Evolutionary conservation across 2,329 filamentous ascomycete genomes (phyloP), one percentile per base, ranked within the genome.

Genomic region (Paraphoma sp.): DNA sequence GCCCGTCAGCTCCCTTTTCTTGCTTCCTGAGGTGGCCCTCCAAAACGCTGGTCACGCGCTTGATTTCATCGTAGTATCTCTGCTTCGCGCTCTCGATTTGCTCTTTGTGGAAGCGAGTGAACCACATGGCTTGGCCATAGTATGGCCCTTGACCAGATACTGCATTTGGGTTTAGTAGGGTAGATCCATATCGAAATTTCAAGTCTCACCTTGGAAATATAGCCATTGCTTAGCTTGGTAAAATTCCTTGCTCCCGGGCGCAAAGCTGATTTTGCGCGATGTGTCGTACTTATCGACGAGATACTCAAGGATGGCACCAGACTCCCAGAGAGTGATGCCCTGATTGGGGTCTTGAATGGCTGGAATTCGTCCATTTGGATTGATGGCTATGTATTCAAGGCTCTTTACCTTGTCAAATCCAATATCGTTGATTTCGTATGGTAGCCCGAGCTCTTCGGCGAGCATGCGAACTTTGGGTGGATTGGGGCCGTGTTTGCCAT

Each of bases 1-100:
- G 69, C n/a, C 66, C 69, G 48, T 65, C 68, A 2, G 31, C 54
- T 1, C 56, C 62, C 47, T 62, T 57, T 6, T 59, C 58, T 52
- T 71, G 62, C 46, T 53, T 62, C 43, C 69, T 65, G 4, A 84
- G 68, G 48, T 76, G 71, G 2, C 53, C 61, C 7, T 85, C 79
- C 23, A 86, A 57, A 2, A 85, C 82, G 1, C 71, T 68, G 3
- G 77, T 73, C 1, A 85, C 76, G 6, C 83, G 77, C 14, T 74
- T 70, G n/a, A 81, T 73, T 67, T 85, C 81, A 8, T 79, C 75
- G 11, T 62, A 60, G 68, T 85, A 86, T 7, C 82, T 73, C 12
- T 80, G 75, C 17, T 81, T 71, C 9, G 80, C 83, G 6, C 72
- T 78, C 1, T 73, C 75, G 6, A 85, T 4, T 56, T 81, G 76